Conservation (phyloP, 106 monocot genomes). For the Phalaenopsis equestris region DNA sequence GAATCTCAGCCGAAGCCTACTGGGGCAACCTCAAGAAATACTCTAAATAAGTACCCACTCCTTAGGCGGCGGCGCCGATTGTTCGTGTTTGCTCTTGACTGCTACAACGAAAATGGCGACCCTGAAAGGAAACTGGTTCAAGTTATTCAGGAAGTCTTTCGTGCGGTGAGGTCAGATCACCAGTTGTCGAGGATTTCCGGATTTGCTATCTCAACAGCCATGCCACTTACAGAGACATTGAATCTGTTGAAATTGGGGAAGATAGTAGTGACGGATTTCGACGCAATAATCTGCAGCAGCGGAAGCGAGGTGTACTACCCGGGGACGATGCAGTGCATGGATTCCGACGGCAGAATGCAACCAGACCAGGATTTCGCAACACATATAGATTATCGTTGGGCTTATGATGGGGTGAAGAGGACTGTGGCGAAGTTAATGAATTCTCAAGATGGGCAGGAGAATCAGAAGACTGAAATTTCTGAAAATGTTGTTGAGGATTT, state of each 20-base stretch:
- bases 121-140: conserved; percentile 69
- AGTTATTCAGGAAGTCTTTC: conserved; percentile 67
- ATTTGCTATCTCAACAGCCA: conserved; percentile 81
- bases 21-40: conserved; percentile 6
- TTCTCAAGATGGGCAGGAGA: conserved; percentile 17
- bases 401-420: conserved; percentile 60
- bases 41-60: conserved; percentile 55
- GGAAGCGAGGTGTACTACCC: conserved; percentile 96
- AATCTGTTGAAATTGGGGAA: conserved; percentile 47
- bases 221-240: conserved; percentile 63
- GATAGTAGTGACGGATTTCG: conserved; percentile 64
- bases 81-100: conserved; percentile 79
- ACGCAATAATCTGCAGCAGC: conserved; percentile 82
- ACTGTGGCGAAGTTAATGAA: conserved; percentile 57
- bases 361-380: conserved; percentile 72
- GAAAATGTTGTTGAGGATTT: conserved; percentile 37
- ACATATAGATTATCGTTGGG: conserved; percentile 91
- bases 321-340: conserved; percentile 54
- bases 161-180: conserved; percentile 58
- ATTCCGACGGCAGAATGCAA: conserved; percentile 42
- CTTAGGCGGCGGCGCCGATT: conserved; percentile 62
- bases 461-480: conserved; percentile 9
- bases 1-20: conserved; percentile 14
- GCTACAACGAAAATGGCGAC: conserved; percentile 51
- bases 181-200: conserved; percentile 89